These are phyloP conservation scores for Trichothecium sympodiale DNA, from an alignment of 2,329 filamentous ascomycete genomes.

Conservation along the genomic window DNA sequence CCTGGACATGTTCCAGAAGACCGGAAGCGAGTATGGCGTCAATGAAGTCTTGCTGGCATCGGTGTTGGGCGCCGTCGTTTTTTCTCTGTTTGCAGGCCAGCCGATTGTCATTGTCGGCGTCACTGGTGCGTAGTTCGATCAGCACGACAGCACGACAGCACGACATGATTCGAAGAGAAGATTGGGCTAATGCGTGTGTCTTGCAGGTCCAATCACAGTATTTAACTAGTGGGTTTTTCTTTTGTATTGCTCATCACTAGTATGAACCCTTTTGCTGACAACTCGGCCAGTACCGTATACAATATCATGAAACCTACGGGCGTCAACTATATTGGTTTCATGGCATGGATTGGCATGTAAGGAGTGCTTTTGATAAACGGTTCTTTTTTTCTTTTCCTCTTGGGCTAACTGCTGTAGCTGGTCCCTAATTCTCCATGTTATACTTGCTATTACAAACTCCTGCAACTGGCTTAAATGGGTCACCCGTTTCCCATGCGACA, in stretches of 20 bases:
- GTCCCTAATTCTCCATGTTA: slow-evolving; percentile 76
- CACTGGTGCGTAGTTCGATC: slow-evolving; percentile 42
- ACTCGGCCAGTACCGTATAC: slow-evolving; percentile 58
- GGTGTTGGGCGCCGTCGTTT: slow-evolving; percentile 72
- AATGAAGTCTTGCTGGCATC: slow-evolving; percentile 86
- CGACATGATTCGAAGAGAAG: not conserved
- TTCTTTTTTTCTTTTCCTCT: not conserved
- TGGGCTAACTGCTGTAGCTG: slow-evolving; percentile 38
- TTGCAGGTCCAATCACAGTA: slow-evolving; percentile 69
- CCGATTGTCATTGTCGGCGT: slow-evolving; percentile 86
- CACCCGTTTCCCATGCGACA: slow-evolving; percentile 84
- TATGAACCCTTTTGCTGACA: slow-evolving; percentile 3
- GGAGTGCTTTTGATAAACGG: slow-evolving; percentile 11
- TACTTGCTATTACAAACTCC: slow-evolving; percentile 72
- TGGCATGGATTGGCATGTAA: slow-evolving; percentile 80
- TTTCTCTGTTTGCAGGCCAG: slow-evolving; percentile 68
- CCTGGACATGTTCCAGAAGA: slow-evolving; percentile 88
- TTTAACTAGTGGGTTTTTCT: slow-evolving; percentile 62
- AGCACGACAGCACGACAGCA: slow-evolving; percentile 1
- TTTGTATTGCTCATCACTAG: too few species aligned
- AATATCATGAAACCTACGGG: slow-evolving; percentile 72
- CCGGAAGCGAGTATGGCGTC: slow-evolving; percentile 72
- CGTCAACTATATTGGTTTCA: slow-evolving; percentile 77
- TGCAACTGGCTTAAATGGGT: slow-evolving; percentile 86
- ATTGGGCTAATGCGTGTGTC: slow-evolving; percentile 4